A percentile compares a stretch with the other conserved stretches of the same genome.
These are phyloP conservation scores for Petunia axillaris DNA, from an alignment of 257 asterid species.

Conservation along the genomic window DNA sequence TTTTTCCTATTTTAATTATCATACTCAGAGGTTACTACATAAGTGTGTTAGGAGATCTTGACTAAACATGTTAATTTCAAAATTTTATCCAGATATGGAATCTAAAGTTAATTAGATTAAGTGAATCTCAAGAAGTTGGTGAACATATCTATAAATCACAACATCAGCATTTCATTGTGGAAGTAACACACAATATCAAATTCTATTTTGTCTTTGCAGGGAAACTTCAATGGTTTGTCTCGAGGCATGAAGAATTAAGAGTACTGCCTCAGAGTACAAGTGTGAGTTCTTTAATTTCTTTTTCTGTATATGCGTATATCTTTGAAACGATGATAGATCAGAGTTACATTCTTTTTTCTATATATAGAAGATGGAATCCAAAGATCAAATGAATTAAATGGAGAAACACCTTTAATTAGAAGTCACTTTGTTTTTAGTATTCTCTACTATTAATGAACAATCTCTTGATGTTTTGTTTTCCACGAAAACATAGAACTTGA, in stretches of 20 bases:
- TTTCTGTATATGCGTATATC: background rate
- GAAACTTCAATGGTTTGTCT: background rate
- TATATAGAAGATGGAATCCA: background rate
- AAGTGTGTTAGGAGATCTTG: too few relatives aligned
- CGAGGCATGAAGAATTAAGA: background rate
- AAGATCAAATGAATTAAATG: background rate
- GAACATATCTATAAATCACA: background rate
- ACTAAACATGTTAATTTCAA: background rate
- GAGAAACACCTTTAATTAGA: background rate
- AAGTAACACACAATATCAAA: background rate
- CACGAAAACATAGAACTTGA: background rate
- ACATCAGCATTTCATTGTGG: background rate
- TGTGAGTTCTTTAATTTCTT: background rate
- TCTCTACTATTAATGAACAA: too few relatives aligned
- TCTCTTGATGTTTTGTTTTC: background rate
- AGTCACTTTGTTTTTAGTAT: background rate
- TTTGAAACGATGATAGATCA: background rate
- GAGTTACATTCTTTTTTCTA: background rate
- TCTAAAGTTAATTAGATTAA: background rate
- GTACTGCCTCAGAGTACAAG: background rate
- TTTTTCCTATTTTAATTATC: background rate
- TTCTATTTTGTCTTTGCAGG: background rate
- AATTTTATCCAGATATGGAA: background rate
- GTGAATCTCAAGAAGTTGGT: background rate
- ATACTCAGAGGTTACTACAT: background rate